These are phyloP conservation scores for Monoraphidium neglectum DNA, from an alignment of 139 green algal species.

Conservation along the genomic window DNA sequence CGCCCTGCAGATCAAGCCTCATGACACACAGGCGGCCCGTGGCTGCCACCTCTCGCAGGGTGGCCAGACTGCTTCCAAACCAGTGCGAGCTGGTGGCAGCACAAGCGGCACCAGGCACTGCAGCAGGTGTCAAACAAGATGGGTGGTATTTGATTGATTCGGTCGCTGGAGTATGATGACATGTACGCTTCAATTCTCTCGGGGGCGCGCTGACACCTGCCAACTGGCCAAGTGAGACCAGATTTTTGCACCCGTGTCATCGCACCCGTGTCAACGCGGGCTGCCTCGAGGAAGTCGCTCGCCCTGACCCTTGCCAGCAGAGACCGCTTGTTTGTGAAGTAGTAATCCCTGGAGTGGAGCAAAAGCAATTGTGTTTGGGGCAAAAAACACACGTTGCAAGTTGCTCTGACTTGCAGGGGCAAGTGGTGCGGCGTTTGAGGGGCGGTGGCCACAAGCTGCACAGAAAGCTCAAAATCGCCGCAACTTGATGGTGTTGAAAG, in stretches of 20 bases:
- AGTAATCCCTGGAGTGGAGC: slow-evolving; percentile 49
- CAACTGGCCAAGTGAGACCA: too few species aligned
- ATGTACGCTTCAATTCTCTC: too few species aligned
- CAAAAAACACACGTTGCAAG: too few species aligned
- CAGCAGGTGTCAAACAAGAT: too few species aligned
- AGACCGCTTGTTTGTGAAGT: slow-evolving; percentile 52
- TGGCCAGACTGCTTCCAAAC: slow-evolving; percentile 59
- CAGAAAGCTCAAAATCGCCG: too few species aligned
- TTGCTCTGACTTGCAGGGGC: not conserved
- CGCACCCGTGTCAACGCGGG: slow-evolving; percentile 6
- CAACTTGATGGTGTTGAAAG: too few species aligned
- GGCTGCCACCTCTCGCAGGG: slow-evolving; percentile 67
- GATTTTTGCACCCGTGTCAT: too few species aligned
- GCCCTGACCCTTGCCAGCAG: slow-evolving; percentile 26
- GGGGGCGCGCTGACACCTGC: too few species aligned
- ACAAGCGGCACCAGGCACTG: slow-evolving; percentile 12
- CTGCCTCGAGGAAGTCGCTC: slow-evolving; percentile 48
- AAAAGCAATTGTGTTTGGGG: not conserved
- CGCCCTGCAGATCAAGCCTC: slow-evolving; percentile 66
- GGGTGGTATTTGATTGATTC: too few species aligned
- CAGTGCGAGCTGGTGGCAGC: slow-evolving; percentile 3
- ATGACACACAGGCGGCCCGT: slow-evolving; percentile 73
- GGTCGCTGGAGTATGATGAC: too few species aligned
- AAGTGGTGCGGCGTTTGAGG: too few species aligned
- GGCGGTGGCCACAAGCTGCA: too few species aligned